Evolutionary conservation across 441 rosid genomes (phyloP).

Genomic region (Adansonia madagascariensis): DNA sequence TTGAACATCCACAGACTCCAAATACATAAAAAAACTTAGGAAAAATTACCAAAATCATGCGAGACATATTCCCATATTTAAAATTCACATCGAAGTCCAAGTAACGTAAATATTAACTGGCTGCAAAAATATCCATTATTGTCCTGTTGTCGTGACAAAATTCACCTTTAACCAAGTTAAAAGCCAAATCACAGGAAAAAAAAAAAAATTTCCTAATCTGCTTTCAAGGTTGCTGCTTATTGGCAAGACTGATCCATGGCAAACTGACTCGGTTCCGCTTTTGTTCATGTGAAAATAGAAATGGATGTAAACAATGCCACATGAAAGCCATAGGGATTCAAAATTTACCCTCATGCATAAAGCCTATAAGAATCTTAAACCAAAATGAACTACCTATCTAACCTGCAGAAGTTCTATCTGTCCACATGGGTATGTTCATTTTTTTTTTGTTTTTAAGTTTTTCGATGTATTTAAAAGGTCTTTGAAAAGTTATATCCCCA

Average conservation of each 20-base stretch:
- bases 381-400: neutral
- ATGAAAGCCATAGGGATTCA: neutral
- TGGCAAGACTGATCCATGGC: neutral
- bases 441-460: too few relatives aligned
- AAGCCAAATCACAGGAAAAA: neutral
- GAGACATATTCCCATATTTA: too few relatives aligned
- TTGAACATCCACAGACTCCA: too few relatives aligned
- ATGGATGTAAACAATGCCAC: neutral
- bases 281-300: neutral
- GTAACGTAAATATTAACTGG: too few relatives aligned
- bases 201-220: neutral
- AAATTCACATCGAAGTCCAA: too few relatives aligned
- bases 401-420: neutral
- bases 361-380: neutral
- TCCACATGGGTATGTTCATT: too few relatives aligned
- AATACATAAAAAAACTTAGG: too few relatives aligned
- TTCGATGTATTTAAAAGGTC: too few relatives aligned
- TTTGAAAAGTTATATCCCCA: too few relatives aligned
- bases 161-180: neutral
- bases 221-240: neutral
- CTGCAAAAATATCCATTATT: neutral
- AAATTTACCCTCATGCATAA: neutral
- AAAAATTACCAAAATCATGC: too few relatives aligned
- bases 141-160: neutral
- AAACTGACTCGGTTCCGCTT: neutral